Evolutionary conservation across 345 rosid species (phyloP), one percentile per base, ranked within the genome.

Genomic region (Combretum micranthum): DNA sequence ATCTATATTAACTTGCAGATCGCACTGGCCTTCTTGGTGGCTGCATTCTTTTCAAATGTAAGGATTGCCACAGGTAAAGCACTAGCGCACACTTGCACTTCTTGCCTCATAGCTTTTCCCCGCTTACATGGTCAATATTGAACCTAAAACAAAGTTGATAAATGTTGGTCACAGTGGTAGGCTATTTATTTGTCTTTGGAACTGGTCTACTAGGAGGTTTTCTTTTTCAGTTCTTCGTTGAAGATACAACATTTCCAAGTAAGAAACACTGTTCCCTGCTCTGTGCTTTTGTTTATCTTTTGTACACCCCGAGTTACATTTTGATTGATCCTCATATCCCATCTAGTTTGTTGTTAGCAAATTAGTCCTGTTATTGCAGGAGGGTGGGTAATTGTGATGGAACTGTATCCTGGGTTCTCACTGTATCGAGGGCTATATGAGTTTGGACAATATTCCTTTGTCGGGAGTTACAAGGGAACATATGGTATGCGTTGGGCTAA

Each of bases 351-450:
- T 32, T 32, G 39, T 32, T 32, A 32, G 39, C 39, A 32, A 32
- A 7, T 32, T 39, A 44, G 22, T 44, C 49, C 20, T 61, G 25
- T 64, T 63, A 42, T 56, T 75, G 53, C 69, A 92, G 98, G 82
- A 64, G 64, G 64, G 21, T 83, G 90, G 95, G 69, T 88, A 56
- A 59, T 67, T 42, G 60, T 70, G n/a, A 37, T 92, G 83, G 90
- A 92, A 81, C 44, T 92, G 43, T 92, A 72, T 75, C 98, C 98
- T n/a, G 96, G 97, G 42, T 92, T 88, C 53, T 63, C 96, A 62
- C 65, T 92, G 17, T 86, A 57, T 51, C 97, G 97, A 45, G 97
- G 98, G 14, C 53, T 92, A 55, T 92, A 88, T 14, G 96, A 92
- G 71, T 82, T 92, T 26, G 72, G 82, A 0, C 75, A 73, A 43